Base-by-base conservation (phyloP, 768 basidiomycete species). In the Tricholoma sp. region DNA sequence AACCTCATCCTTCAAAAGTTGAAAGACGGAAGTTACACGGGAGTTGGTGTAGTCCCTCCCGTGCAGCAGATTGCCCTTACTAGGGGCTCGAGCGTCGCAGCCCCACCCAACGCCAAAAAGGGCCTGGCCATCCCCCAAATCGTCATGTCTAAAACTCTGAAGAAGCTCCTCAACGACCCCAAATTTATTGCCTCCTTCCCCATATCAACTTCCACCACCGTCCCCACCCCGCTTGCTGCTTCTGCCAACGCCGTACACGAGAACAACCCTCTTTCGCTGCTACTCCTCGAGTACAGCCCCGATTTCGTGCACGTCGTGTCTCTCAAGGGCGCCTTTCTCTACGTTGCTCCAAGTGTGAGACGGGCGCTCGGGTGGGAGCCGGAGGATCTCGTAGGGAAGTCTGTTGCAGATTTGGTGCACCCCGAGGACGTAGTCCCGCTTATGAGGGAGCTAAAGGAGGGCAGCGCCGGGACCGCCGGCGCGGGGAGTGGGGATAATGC, bases 271-370 rank as follows among this genome's bases (percentile, higher is more conserved):
- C 68, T 88, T n/a, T 80, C 81, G 41, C 67, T 84, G 50, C 67
- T 89, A 16, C 73, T 91, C 45, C 81, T 91, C 55, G 81, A 83
- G 63, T 72, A 76, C 27, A 71, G 76, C 5, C 84, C 86, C 2
- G 96, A 98, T 69, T 91, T 96, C 67, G 75, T 97, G 21, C 88
- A 90, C 66, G 94, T 98, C 54, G 79, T 99, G 39, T 94, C 91
- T 2, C 83, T 97, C 63, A 95, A 98, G 67, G 96, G 96, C 27
- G 78, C 82, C 14, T 94, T 98, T 71, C 84, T 96, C 50, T 99
- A 97, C 69, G 90, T 93, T 52, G 91, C 93, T 0, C 94, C 94
- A 1, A 82, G 88, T 22, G 84, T 96, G 18, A 74, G 81, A 10
- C 75, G 81, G 27, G 83, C 94, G 9, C 79, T 98, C 34, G 95